Evolutionary conservation across 1,284 basidiomycete species (phyloP).

Genomic region (Peniophora sp.): DNA sequence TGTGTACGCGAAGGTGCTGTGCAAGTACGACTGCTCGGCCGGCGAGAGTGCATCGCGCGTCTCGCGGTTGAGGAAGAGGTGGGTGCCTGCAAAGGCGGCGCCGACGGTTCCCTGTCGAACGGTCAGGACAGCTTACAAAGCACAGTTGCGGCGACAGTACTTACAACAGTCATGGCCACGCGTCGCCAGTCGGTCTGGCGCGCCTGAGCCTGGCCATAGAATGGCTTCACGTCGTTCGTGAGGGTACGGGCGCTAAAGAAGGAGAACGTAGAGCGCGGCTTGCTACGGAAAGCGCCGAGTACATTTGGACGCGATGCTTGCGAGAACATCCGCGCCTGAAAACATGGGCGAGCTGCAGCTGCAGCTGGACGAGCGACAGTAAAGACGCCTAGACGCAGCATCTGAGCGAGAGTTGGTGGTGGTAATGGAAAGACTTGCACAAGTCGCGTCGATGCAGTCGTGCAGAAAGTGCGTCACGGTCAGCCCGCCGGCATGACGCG

Average conservation of each 20-base stretch:
- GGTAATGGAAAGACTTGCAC: slow-evolving; percentile 5
- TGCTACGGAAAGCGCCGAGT: slow-evolving; percentile 20
- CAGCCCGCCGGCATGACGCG: too few relatives aligned
- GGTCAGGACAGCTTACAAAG: not conserved
- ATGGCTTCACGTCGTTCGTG: slow-evolving; percentile 27
- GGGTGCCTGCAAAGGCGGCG: slow-evolving; percentile 55
- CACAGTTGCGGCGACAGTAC: slow-evolving; percentile 13
- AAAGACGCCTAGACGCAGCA: slow-evolving; percentile 24
- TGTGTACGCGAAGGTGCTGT: slow-evolving; percentile 82
- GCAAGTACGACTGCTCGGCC: slow-evolving; percentile 64
- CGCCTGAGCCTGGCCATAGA: slow-evolving; percentile 24
- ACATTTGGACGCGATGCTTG: slow-evolving; percentile 21
- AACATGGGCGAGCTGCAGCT: slow-evolving; percentile 12
- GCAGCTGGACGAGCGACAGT: slow-evolving; percentile 17
- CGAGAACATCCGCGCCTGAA: slow-evolving; percentile 20
- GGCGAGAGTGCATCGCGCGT: slow-evolving; percentile 59
- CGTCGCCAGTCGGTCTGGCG: slow-evolving; percentile 39
- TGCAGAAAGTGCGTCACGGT: too few relatives aligned
- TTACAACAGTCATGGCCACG: slow-evolving; percentile 41
- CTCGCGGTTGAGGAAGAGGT: slow-evolving; percentile 70
- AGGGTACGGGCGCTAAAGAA: slow-evolving; percentile 25
- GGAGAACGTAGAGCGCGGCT: slow-evolving; percentile 12
- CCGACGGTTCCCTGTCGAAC: slow-evolving; percentile 55
- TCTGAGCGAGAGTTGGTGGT: slow-evolving; percentile 11
- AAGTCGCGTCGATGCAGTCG: not conserved